Evolutionary conservation across 2,329 filamentous ascomycete genomes (phyloP).

Genomic region (Ceratocystis eucalypticola): DNA sequence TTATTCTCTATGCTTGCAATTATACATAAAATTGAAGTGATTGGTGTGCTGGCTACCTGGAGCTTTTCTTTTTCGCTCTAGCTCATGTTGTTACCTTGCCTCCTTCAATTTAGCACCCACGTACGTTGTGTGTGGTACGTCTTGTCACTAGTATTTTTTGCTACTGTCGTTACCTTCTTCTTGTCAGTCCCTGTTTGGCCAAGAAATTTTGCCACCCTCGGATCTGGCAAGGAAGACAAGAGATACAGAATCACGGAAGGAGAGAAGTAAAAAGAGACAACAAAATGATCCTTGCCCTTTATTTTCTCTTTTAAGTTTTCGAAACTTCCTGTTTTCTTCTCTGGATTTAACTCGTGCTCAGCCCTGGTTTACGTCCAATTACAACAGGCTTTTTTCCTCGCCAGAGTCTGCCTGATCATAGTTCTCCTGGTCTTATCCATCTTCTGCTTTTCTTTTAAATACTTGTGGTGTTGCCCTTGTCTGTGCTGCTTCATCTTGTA

Average conservation of each 20-base stretch:
- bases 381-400: neutral
- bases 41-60: too few relatives aligned
- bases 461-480: neutral
- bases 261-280: neutral
- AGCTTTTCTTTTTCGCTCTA: neutral
- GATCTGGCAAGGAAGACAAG: neutral
- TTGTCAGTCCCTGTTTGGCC: neutral
- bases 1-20: neutral
- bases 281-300: neutral
- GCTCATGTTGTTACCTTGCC: too few relatives aligned
- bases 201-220: neutral
- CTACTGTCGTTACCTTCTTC: neutral
- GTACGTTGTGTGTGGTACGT: neutral
- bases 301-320: conserved; percentile 6
- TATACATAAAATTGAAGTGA: too few relatives aligned
- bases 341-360: neutral
- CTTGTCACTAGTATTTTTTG: neutral
- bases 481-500: neutral
- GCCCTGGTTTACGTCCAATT: neutral
- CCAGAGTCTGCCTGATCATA: neutral
- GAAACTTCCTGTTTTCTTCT: conserved; percentile 2
- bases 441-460: neutral
- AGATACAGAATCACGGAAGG: neutral
- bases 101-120: neutral
- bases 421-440: neutral